These are phyloP conservation scores for Pueraria montana DNA, from an alignment of 306 rosid species.

Conservation along the genomic window DNA sequence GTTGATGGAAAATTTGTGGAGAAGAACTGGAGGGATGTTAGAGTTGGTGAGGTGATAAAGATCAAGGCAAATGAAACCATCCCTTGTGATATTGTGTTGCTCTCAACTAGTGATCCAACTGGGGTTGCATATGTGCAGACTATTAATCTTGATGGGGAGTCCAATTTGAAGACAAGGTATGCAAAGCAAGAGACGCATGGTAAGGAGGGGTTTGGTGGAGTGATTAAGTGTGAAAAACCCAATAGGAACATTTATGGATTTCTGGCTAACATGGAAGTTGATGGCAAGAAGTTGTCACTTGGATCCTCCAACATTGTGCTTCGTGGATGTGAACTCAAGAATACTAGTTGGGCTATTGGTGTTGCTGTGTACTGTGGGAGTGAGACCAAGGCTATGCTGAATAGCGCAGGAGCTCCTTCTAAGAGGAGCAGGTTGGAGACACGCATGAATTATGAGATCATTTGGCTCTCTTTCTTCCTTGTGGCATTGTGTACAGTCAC, in stretches of 20 bases:
- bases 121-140: conserved; percentile 97
- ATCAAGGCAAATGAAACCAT: conserved; percentile 74
- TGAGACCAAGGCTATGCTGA: conserved; percentile 94
- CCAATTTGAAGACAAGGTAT: conserved; percentile 90
- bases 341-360: conserved; percentile 91
- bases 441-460: conserved; percentile 86
- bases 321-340: conserved; percentile 93
- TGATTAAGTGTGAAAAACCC: conserved; percentile 91
- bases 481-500: conserved; percentile 71
- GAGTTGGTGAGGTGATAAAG: conserved; percentile 83
- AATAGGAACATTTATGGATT: conserved; percentile 95
- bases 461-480: conserved; percentile 77
- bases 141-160: conserved; percentile 89
- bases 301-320: conserved; percentile 92
- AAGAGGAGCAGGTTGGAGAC: conserved; percentile 95
- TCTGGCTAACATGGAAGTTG: conserved; percentile 83
- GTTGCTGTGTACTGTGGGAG: conserved; percentile 87
- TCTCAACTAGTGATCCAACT: conserved; percentile 92
- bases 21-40: conserved; percentile 75
- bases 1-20: conserved; percentile 45
- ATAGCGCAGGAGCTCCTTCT: conserved; percentile 94
- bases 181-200: conserved; percentile 88
- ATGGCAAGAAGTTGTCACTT: conserved; percentile 80
- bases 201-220: conserved; percentile 59
- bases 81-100: conserved; percentile 95